Evolutionary conservation across 805 yeast species (phyloP), one percentile per base, ranked within the genome.

Genomic region (Lachancea sp.): DNA sequence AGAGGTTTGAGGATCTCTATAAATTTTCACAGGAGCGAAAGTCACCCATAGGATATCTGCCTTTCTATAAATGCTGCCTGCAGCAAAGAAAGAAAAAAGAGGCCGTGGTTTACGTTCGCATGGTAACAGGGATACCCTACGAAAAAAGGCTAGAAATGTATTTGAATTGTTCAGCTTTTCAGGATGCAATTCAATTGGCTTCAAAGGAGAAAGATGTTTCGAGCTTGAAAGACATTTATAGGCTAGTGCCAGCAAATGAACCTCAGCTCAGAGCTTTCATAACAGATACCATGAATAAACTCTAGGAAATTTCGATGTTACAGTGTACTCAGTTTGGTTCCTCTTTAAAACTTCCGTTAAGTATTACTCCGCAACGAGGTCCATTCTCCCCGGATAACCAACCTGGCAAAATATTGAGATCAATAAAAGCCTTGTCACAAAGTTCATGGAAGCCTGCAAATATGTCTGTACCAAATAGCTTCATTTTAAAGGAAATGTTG

Each of bases 381-480:
- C 85, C 83, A 49, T 81, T 81, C 59, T 85, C 88, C 2, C 95
- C 95, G 3, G 90, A 79, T 27, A 86, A 60, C 90, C 89, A 86
- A 26, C 79, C 74, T 0, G 95, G 95, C 13, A 84, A 63, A 0
- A 52, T 67, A n/a, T 71, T 66, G 0, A 84, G 74, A 52, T 83
- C 74, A 1, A 81, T 62, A 0, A 72, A 54, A 1, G 69, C 74
- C 50, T 65, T 46, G 42, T 68, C 68, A 22, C 88, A 75, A 15
- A 86, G 67, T 55, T 84, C 82, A 60, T 84, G 88, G 32, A 86
- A 56, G 0, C 95, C 95, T 2, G 79, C 95, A 70, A 81, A 86
- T 0, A 87, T 74, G 58, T 86, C 95, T 16, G 67, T 70, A 1
- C 95, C 95, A 2, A 72, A 65, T 3, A 86, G 60, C 46, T 72